A percentile compares a stretch with the other conserved stretches of the same genome.
These are phyloP conservation scores for Cytospora piceicola DNA, from an alignment of 2,329 filamentous ascomycete species.

Conservation along the genomic window DNA sequence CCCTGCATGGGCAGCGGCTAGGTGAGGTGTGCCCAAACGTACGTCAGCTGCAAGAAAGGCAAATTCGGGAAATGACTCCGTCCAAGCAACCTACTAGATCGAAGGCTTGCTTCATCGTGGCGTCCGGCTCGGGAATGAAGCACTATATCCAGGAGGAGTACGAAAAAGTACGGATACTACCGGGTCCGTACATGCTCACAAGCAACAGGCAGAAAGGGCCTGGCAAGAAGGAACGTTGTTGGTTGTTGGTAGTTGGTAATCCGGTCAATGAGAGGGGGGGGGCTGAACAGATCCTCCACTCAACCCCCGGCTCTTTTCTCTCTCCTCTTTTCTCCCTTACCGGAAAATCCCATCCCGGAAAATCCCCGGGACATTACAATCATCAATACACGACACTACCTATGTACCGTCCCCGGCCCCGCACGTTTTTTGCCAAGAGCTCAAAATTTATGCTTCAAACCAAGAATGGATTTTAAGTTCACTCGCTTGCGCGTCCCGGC, in stretches of 20 bases:
- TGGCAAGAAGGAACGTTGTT: no score
- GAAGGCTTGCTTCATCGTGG: no score
- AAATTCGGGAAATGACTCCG: background rate
- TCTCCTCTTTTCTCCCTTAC: background rate
- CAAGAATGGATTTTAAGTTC: constrained; percentile 30
- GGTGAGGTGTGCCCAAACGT: background rate
- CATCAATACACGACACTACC: no score
- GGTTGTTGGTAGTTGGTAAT: background rate
- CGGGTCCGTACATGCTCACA: no score
- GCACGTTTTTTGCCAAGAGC: constrained; percentile 8
- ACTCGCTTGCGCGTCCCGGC: constrained; percentile 22
- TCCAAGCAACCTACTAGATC: background rate
- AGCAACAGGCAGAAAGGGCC: no score
- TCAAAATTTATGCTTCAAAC: constrained; percentile 20
- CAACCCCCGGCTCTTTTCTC: background rate
- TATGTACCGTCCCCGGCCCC: background rate
- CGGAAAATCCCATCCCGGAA: constrained; percentile 21
- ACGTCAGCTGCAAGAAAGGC: background rate
- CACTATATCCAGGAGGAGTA: no score
- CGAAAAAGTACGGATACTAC: no score
- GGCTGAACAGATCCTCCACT: constrained; percentile 6
- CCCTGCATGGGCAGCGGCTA: background rate
- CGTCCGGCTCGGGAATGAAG: no score
- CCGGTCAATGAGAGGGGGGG: background rate
- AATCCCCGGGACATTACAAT: constrained; percentile 8